Evolutionary conservation across 257 asterid species (phyloP), one percentile per base, ranked within the genome.

Genomic region (Nicotiana tabacum): DNA sequence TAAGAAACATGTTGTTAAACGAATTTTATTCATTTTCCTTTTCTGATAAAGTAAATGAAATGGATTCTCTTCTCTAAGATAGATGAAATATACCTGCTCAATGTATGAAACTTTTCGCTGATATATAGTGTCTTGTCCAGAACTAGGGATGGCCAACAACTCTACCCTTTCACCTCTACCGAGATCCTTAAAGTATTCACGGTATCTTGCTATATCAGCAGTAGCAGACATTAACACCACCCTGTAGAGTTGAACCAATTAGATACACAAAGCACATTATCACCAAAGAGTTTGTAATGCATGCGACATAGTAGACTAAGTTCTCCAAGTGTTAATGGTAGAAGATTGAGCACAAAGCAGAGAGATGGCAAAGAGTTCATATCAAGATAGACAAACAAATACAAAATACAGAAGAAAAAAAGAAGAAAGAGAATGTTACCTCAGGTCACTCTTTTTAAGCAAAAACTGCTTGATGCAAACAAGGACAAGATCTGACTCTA

Each of bases 211-310:
- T 76, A 91, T 93, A 89, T 96, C 95, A 17, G 97, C 97, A 84
- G 99, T 96, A 55, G 99, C 99, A 85, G 99, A 96, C 99, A 96
- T 94, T 95, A 96, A 91, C 66, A 96, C 99, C 85, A 96, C 90
- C 97, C 98, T 94, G 88, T 69, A 89, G 87, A 83, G 88, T 87
- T 84, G 89, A 84, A 77, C 37, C 24, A 70, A 77, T 66, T 48
- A 85, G 87, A 61, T 55, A 27, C 69, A 76, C 82, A 39, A 60
- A 55, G 66, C 66, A 66, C 62, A 37, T n/a, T n/a, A 60, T 61
- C 58, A 79, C 56, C 83, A 13, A 66, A 51, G 76, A 48, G 66
- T 30, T 81, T 70, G 43, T 66, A 77, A 51, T 81, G 83, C 83
- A 81, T 18, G 35, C 32, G 24, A 78, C 55, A n/a, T 29, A 60